Conservation (phyloP, 345 rosid genomes). For the Citrus inodora region DNA sequence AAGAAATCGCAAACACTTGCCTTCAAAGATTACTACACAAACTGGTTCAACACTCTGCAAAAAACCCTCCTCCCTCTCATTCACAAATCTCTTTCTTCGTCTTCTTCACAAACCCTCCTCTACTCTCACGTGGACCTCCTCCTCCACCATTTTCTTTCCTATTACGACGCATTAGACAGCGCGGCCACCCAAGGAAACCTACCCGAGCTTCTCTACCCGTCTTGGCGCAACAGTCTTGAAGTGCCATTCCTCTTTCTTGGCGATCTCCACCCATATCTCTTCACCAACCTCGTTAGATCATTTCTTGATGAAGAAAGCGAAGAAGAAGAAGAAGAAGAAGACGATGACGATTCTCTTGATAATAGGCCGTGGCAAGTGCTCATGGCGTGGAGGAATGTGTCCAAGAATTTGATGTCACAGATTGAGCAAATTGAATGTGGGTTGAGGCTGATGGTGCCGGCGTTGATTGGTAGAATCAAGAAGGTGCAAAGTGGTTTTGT, state of each 20-base stretch:
- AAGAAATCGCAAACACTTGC: constrained; percentile 43
- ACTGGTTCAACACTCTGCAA: constrained; percentile 63
- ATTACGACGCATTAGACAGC: constrained; percentile 75
- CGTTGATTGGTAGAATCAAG: constrained; percentile 41
- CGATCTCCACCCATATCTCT: constrained; percentile 79
- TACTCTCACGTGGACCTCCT: constrained; percentile 52
- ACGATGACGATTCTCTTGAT: background rate
- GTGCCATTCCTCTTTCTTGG: constrained; percentile 82
- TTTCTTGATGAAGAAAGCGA: constrained; percentile 43
- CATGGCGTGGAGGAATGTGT: constrained; percentile 64
- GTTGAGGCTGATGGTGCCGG: constrained; percentile 75
- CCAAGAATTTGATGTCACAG: constrained; percentile 31
- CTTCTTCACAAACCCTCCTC: constrained; percentile 44
- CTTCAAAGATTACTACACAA: constrained; percentile 55
- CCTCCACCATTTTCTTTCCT: constrained; percentile 66
- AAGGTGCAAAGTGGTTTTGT: constrained; percentile 45
- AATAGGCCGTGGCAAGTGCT: constrained; percentile 38
- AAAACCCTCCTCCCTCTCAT: constrained; percentile 67
- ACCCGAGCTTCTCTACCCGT: constrained; percentile 64
- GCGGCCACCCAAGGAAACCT: constrained; percentile 48
- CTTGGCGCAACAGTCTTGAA: constrained; percentile 72
- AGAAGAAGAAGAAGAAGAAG: constrained; percentile 14
- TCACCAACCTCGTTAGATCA: constrained; percentile 73
- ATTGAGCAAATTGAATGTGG: constrained; percentile 83
- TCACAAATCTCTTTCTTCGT: constrained; percentile 47